phyloP scores from a whole-genome alignment of 2,329 filamentous ascomycete species.

The Fusarium oligoseptatum region DNA sequence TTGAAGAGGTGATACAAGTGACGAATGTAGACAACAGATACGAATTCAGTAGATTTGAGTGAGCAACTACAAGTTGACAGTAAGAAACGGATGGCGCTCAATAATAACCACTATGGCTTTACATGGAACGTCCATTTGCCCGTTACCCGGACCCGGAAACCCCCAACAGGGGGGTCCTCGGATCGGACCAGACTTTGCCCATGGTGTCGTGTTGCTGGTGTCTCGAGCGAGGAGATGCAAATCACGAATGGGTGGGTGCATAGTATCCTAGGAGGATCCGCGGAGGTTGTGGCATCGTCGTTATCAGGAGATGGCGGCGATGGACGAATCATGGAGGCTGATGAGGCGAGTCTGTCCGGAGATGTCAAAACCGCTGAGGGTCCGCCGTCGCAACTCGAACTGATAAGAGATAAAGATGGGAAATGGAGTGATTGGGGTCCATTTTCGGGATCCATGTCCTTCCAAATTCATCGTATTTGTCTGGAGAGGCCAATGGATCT shows the following conservation, averaged over 20 bases:
- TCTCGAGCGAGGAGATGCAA: conserved; percentile 50
- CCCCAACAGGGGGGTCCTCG: conserved; percentile 6
- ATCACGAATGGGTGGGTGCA: conserved; percentile 39
- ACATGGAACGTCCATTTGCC: conserved; percentile 29
- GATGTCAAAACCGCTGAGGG: conserved; percentile 42
- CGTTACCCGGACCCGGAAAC: conserved; percentile 7
- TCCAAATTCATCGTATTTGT: not conserved
- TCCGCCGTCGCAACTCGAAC: conserved; percentile 28
- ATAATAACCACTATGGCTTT: conserved; percentile 28
- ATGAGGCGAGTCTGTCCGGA: conserved; percentile 42
- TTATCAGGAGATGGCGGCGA: conserved; percentile 35
- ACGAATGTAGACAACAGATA: conserved; percentile 9
- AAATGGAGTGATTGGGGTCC: conserved; percentile 5
- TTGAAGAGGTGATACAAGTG: conserved; percentile 1
- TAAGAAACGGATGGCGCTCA: conserved; percentile 12
- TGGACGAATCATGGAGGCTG: conserved; percentile 45
- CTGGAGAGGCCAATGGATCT: conserved; percentile 18
- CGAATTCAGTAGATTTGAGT: conserved; percentile 3
- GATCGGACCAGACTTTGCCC: conserved; percentile 29
- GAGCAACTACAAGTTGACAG: not conserved
- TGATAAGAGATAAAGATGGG: conserved; percentile 37
- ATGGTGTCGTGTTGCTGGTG: conserved; percentile 34
- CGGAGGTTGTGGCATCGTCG: conserved; percentile 40
- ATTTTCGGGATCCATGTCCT: conserved; percentile 18
- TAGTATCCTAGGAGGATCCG: conserved; percentile 35